Percentiles rank a stretch among this genome's conserved stretches.
These are phyloP conservation scores for Cladophialophora immunda DNA, from an alignment of 2,329 filamentous ascomycete species.

Conservation along the genomic window DNA sequence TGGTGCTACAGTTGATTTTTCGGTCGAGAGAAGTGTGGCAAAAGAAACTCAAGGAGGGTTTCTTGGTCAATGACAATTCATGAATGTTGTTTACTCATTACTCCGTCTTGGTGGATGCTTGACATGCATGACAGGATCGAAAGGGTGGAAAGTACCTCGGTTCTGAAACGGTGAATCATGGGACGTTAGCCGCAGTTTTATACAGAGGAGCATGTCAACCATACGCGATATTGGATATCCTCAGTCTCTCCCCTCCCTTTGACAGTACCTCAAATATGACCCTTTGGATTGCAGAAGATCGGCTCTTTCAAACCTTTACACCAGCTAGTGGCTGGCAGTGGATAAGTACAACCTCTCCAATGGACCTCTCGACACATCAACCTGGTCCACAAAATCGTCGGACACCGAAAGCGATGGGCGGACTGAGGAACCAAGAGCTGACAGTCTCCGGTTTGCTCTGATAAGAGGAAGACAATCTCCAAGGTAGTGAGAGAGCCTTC, in stretches of 20 bases:
- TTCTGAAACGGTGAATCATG: neutral
- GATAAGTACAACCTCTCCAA: neutral
- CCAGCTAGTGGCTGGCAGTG: neutral
- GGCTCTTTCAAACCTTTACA: neutral
- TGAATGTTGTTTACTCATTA: neutral
- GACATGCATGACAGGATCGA: too few species aligned
- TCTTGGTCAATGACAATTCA: neutral
- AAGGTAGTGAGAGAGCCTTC: neutral
- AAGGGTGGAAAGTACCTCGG: neutral
- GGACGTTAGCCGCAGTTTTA: neutral
- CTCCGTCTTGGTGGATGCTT: neutral
- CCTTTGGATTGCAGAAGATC: neutral
- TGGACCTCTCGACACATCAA: neutral
- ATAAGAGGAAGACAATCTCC: neutral
- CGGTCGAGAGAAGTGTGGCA: neutral
- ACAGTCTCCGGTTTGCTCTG: neutral
- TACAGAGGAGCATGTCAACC: neutral
- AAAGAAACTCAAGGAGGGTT: neutral
- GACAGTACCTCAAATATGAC: neutral
- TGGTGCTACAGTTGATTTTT: neutral
- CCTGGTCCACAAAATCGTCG: neutral
- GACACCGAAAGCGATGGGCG: neutral
- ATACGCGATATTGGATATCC: neutral
- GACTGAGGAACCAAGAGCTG: neutral
- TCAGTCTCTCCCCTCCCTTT: neutral